These are phyloP conservation scores for Leccinum fallax DNA, from an alignment of 1,284 basidiomycete species.

Conservation along the genomic window DNA sequence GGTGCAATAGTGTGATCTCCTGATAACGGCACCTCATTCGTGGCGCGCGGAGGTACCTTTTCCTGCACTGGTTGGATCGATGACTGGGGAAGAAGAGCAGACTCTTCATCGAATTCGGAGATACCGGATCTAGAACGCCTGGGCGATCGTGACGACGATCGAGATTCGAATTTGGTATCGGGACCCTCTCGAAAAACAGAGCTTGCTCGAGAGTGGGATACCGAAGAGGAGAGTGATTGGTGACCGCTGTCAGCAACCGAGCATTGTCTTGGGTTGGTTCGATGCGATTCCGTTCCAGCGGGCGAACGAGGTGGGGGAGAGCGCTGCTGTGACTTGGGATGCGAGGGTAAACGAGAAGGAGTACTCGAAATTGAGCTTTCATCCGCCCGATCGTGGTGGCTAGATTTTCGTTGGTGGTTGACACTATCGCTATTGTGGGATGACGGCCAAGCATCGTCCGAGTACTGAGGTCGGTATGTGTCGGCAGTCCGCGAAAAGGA, in stretches of 20 bases:
- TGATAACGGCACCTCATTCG: slow-evolving; percentile 16
- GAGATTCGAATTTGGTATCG: slow-evolving; percentile 34
- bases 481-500: slow-evolving; percentile 38
- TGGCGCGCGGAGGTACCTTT: slow-evolving; percentile 16
- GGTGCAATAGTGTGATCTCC: slow-evolving; percentile 10
- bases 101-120: slow-evolving; percentile 30
- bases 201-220: slow-evolving; percentile 26
- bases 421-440: slow-evolving; percentile 23
- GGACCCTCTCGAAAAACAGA: slow-evolving; percentile 30
- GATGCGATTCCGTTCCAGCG: slow-evolving; percentile 12
- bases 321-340: slow-evolving; percentile 18
- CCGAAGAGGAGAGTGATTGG: slow-evolving; percentile 19
- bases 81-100: slow-evolving; percentile 15
- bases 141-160: slow-evolving; percentile 43
- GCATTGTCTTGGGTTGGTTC: slow-evolving; percentile 4
- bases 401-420: slow-evolving; percentile 18
- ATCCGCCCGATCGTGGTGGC: slow-evolving; percentile 27
- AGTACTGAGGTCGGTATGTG: slow-evolving; percentile 44
- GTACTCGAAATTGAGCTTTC: slow-evolving; percentile 40
- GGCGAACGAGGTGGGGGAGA: slow-evolving; percentile 25
- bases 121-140: slow-evolving; percentile 36
- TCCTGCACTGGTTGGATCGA: slow-evolving; percentile 30
- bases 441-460: slow-evolving; percentile 29
- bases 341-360: slow-evolving; percentile 28
- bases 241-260: slow-evolving; percentile 10